Conservation (phyloP, 345 rosid genomes). For the Luvunga scandens region DNA sequence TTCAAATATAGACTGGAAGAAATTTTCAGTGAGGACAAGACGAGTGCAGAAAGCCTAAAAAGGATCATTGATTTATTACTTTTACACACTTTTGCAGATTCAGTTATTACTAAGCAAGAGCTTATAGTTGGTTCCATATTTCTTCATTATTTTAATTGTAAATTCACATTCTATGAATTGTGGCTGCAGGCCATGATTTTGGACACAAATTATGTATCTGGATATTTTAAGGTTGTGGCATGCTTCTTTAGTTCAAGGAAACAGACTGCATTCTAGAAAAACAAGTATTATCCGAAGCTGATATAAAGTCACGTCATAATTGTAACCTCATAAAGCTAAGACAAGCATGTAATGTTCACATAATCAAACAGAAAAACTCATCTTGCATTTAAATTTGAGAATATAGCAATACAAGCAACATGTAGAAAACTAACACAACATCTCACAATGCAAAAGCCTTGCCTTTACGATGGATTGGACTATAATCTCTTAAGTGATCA, state of each 20-base stretch:
- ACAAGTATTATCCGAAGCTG: not conserved
- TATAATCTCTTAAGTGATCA: not conserved
- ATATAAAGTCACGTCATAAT: not conserved
- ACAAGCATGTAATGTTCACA: not conserved
- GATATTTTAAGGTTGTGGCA: not conserved
- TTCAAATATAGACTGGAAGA: constrained; percentile 14
- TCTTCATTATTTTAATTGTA: not conserved
- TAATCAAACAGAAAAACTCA: not conserved
- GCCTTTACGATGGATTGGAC: not conserved
- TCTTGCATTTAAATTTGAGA: not conserved
- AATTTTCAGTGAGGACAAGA: constrained; percentile 27
- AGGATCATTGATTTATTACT: not conserved
- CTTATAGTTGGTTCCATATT: not conserved
- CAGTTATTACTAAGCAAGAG: not conserved
- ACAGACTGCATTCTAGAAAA: not conserved
- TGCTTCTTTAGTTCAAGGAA: not conserved
- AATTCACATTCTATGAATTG: not conserved
- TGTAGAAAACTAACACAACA: not conserved
- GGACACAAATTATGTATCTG: not conserved
- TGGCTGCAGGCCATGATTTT: not conserved
- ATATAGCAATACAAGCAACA: not conserved
- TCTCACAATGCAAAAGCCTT: not conserved
- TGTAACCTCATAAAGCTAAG: not conserved
- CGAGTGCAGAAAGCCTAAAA: not conserved
- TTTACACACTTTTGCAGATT: not conserved